Percentiles rank a stretch among this genome's conserved stretches.
Conservation (phyloP, 2,329 filamentous ascomycete species). For the Endocalyx cinctus region DNA sequence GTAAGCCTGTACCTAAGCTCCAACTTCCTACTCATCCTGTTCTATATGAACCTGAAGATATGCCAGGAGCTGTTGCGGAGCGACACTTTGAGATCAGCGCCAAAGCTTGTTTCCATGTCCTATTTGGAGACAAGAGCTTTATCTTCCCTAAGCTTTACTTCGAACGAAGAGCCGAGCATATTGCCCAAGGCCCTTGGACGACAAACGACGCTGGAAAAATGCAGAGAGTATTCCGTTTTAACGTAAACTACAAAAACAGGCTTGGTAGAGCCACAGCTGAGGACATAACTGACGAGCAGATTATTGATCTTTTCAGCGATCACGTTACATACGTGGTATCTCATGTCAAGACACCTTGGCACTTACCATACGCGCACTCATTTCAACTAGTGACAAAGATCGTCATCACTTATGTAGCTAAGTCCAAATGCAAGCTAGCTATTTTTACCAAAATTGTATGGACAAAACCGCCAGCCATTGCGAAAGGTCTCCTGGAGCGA, state of each 20-base stretch:
- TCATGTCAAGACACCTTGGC: constrained; percentile 66
- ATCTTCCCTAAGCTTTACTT: constrained; percentile 90
- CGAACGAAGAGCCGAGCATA: constrained; percentile 71
- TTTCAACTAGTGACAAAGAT: constrained; percentile 86
- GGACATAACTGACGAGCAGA: constrained; percentile 75
- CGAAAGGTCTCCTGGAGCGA: constrained; percentile 58
- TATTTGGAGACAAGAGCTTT: constrained; percentile 94
- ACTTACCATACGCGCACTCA: constrained; percentile 73
- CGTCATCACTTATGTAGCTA: constrained; percentile 88
- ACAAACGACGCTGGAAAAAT: constrained; percentile 65
- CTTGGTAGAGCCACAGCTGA: constrained; percentile 57
- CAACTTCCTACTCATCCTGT: constrained; percentile 78
- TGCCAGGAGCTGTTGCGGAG: constrained; percentile 71
- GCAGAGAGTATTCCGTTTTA: constrained; percentile 76
- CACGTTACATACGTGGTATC: constrained; percentile 65
- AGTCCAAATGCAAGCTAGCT: constrained; percentile 86
- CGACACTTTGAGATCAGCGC: constrained; percentile 85
- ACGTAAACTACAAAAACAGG: constrained; percentile 63
- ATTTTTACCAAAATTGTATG: constrained; percentile 87
- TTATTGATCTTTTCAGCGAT: constrained; percentile 77
- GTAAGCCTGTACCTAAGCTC: constrained; percentile 59
- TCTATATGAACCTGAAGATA: constrained; percentile 76
- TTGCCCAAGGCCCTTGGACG: constrained; percentile 83
- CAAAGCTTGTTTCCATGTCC: constrained; percentile 90
- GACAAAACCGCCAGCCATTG: constrained; percentile 61